Conservation (phyloP, 2,329 filamentous ascomycete genomes). For the Xylaria multiplex region DNA sequence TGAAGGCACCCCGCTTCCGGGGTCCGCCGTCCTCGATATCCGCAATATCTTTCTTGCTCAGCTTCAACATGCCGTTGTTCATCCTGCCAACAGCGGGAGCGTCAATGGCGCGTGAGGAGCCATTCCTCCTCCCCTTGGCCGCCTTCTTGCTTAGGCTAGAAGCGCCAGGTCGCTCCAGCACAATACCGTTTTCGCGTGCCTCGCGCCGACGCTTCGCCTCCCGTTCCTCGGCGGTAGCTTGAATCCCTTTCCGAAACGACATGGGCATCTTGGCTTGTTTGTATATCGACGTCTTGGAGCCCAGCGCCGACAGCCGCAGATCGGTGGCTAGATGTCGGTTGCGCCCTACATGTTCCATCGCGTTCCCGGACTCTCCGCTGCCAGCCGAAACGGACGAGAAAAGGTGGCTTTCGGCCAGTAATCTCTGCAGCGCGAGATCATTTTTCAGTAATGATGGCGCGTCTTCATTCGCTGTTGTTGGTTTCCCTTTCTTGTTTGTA, state of each 20-base stretch:
- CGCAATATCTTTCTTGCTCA: conserved; percentile 79
- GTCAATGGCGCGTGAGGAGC: conserved; percentile 63
- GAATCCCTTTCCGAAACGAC: conserved; percentile 85
- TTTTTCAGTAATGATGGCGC: conserved; percentile 81
- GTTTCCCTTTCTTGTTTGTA: conserved; percentile 41
- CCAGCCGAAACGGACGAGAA: conserved; percentile 52
- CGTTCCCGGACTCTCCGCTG: conserved; percentile 50
- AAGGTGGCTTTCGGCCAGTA: conserved; percentile 78
- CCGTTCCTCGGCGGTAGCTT: conserved; percentile 68
- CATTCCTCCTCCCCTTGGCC: conserved; percentile 52
- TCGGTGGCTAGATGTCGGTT: conserved; percentile 85
- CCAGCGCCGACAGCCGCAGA: conserved; percentile 82
- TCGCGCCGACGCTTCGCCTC: conserved; percentile 79
- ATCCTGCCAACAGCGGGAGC: conserved; percentile 84
- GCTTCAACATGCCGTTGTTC: conserved; percentile 74
- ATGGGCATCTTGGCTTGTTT: conserved; percentile 90
- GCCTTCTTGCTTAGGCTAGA: conserved; percentile 47
- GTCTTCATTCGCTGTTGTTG: conserved; percentile 66
- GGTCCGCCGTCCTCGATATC: conserved; percentile 44
- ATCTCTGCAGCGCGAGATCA: conserved; percentile 89
- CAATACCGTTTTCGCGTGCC: conserved; percentile 88
- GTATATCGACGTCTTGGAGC: conserved; percentile 78
- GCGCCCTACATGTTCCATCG: conserved; percentile 64
- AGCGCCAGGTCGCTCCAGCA: conserved; percentile 71
- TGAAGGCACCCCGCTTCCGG: conserved; percentile 29